A percentile compares a stretch with the other conserved stretches of the same genome.
phyloP scores from a whole-genome alignment of 768 basidiomycete species.

The Butyriboletus loyo region DNA sequence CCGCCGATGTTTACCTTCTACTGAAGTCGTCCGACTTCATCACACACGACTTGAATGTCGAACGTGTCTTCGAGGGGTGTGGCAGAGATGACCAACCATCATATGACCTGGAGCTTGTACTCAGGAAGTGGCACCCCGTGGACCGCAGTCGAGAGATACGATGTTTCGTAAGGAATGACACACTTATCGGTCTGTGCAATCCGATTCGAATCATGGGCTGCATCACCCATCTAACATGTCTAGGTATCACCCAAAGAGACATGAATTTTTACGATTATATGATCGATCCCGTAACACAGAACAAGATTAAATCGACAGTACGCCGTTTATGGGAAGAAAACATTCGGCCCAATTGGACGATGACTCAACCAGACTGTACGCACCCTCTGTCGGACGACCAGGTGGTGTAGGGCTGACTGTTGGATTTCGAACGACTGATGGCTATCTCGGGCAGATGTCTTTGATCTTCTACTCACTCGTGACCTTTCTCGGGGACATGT shows the following conservation, averaged over 20 bases:
- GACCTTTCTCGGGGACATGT: conserved; percentile 74
- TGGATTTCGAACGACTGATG: background rate
- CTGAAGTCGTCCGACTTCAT: conserved; percentile 93
- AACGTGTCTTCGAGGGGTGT: conserved; percentile 69
- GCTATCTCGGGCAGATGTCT: conserved; percentile 49
- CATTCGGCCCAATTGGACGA: conserved; percentile 58
- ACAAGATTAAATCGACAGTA: conserved; percentile 51
- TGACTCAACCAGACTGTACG: conserved; percentile 62
- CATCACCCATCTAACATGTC: background rate
- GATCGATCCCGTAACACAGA: conserved; percentile 55
- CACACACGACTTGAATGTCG: conserved; percentile 65
- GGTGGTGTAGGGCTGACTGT: background rate
- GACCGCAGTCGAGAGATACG: conserved; percentile 83
- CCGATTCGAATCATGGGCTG: background rate
- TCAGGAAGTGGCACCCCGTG: conserved; percentile 88
- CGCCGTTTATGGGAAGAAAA: conserved; percentile 64
- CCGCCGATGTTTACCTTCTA: conserved; percentile 86
- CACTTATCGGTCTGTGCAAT: conserved; percentile 58
- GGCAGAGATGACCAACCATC: conserved; percentile 8
- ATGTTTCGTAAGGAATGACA: conserved; percentile 80
- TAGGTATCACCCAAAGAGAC: conserved; percentile 87
- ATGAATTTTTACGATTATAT: conserved; percentile 86
- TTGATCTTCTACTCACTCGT: conserved; percentile 86
- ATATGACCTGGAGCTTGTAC: conserved; percentile 78
- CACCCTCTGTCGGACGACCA: conserved; percentile 1